Evolutionary conservation across 2,329 filamentous ascomycete species (phyloP), one percentile per base, ranked within the genome.

Genomic region (Elsinoe perseae): DNA sequence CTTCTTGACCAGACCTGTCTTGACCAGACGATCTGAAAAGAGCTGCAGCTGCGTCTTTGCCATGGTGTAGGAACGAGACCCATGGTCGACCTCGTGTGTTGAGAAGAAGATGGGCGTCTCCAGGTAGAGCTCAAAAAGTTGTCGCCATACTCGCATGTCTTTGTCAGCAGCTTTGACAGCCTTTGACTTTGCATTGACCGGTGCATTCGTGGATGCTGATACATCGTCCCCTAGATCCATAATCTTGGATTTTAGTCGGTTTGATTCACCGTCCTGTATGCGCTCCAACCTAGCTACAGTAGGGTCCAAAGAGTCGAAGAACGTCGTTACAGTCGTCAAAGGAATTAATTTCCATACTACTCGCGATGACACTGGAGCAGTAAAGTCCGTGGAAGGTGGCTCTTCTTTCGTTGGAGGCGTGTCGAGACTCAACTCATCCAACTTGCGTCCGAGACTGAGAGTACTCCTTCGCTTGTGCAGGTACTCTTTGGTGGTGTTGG

Each of bases 91-190:
- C 68, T 95, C 89, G 27, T 82, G 80, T 0, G 84, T 86, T 1
- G 87, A 89, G 68, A 93, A 93, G 72, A 95, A 95, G 27, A 95
- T 78, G 56, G 85, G 81, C 6, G 85, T 85, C 56, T 93, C 85
- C 10, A 91, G 72, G 65, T 95, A 95, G 0, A 92, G 72, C 58
- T 89, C 84, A 64, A 95, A 92, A 60, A 95, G 84, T 61, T 85
- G 79, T 50, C 89, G 81, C 89, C 89, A 95, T 34, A 79, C 79
- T 54, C 83, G 81, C 21, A 95, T 72, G 65, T 93, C 86, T 54
- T 73, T 77, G 43, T 76, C 83, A 59, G 56, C 57, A 21, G 34
- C 54, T 32, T 79, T 81, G 44, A 58, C 59, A 4, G 66, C 64
- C 38, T 61, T 65, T n/a, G 64, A 62, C 60, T 68, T 66, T 53